Evolutionary conservation across 2,329 filamentous ascomycete species (phyloP), one percentile per base, ranked within the genome.

Genomic region (Geosmithia putterillii): DNA sequence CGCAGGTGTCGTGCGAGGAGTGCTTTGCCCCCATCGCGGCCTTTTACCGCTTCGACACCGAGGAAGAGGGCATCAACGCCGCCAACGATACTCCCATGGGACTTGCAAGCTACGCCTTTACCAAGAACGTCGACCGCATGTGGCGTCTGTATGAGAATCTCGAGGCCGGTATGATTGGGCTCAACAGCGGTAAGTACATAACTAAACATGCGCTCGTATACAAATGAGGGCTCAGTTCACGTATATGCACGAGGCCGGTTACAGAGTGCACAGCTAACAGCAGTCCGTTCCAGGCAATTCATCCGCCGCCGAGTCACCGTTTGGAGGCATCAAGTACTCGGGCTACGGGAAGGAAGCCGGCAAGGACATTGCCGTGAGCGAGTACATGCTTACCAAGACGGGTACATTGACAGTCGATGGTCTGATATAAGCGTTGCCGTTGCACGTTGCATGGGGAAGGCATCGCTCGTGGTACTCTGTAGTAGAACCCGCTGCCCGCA

Each of bases 11-110:
- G 21, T 65, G 67, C 2, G 81, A 86, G 50, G 82, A 86, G 59
- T 86, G 81, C 0, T 86, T 86, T 52, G 82, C 81, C 1, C 83
- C 82, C 2, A 71, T 86, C 0, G 79, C 81, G 1, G 81, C 77
- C 1, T 58, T 86, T 2, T 84, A 83, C 60, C 65, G 71, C 14
- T 86, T 86, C 55, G 70, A 82, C 23, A 77, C 72, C 0, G 82
- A 87, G 57, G 75, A 79, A 25, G 80, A 87, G 46, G 82, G 83
- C 7, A 70, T 85, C 8, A 64, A 72, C 44, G 62, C 80, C 44
- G 82, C 81, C 2, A 86, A 87, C 54, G 54, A 61, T 4, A 69
- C 79, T 0, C 78, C 82, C 47, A 81, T 86, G 39, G 82, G 83
- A 2, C 68, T 86, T 28, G 81, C 83, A 1, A 81, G 78, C 2